phyloP scores from a whole-genome alignment of 169 alveolate genomes.

The Cryptosporidium canis region DNA sequence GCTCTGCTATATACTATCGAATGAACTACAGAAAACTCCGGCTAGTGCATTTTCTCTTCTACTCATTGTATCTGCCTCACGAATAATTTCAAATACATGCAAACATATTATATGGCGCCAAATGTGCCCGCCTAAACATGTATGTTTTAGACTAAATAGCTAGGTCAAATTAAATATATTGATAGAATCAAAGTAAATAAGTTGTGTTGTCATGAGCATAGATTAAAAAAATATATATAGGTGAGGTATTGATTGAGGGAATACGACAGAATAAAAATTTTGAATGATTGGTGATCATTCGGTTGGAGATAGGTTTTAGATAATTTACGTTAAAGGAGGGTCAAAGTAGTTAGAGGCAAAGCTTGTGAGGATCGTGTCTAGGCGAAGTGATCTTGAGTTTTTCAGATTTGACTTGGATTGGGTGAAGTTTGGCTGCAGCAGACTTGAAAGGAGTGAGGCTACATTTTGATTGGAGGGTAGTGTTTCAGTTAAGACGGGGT shows the following conservation, averaged over 20 bases:
- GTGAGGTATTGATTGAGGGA: not conserved
- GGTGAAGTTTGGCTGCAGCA: not conserved
- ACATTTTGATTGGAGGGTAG: not conserved
- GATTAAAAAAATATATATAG: not conserved
- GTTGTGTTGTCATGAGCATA: not conserved
- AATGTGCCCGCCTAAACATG: slow-evolving; percentile 3
- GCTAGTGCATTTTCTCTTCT: too few relatives aligned
- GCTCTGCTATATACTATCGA: not conserved
- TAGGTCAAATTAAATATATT: not conserved
- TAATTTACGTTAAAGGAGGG: not conserved
- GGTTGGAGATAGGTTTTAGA: not conserved
- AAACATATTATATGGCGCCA: not conserved
- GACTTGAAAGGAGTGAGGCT: not conserved
- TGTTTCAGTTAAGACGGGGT: not conserved
- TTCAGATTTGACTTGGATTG: not conserved
- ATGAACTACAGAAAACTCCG: too few relatives aligned
- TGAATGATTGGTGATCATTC: not conserved
- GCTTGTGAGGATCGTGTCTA: not conserved
- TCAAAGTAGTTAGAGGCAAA: not conserved
- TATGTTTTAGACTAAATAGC: not conserved
- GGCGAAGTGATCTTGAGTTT: not conserved
- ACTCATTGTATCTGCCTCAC: not conserved
- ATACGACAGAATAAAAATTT: not conserved
- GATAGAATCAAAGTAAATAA: not conserved
- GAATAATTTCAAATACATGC: not conserved